phyloP scores from a whole-genome alignment of 371 early-diverging fungal species.

The Phascolomyces articulosus region DNA sequence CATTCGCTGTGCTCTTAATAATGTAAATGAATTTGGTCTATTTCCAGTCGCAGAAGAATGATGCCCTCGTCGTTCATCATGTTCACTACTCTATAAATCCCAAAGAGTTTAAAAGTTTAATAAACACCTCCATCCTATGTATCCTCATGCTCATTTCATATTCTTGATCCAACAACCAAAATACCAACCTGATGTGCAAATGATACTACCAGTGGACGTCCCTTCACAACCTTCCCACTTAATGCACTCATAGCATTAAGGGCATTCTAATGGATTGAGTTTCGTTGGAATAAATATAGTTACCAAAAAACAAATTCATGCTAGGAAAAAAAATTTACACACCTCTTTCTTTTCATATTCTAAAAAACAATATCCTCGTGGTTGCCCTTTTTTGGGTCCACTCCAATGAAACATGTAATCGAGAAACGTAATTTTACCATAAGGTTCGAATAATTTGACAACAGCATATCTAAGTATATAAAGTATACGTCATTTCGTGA shows the following conservation, averaged over 20 bases:
- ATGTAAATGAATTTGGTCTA: constrained; percentile 37
- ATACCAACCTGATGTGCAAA: constrained; percentile 58
- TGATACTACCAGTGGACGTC: constrained; percentile 56
- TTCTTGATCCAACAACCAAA: not conserved
- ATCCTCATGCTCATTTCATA: too few relatives aligned
- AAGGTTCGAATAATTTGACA: constrained; percentile 67
- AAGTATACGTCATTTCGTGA: too few relatives aligned
- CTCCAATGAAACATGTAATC: constrained; percentile 65
- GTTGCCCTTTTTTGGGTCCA: constrained; percentile 65
- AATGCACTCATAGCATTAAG: constrained; percentile 55
- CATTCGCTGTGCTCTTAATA: constrained; percentile 44
- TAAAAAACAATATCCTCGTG: constrained; percentile 70
- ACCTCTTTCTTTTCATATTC: constrained; percentile 61
- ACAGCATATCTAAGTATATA: constrained; percentile 53
- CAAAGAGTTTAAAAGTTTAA: too few relatives aligned
- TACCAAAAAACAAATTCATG: too few relatives aligned
- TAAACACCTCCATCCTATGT: too few relatives aligned
- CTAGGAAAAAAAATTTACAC: too few relatives aligned
- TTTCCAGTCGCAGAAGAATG: constrained; percentile 12
- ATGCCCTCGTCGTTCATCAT: constrained; percentile 27
- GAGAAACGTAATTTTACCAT: constrained; percentile 67
- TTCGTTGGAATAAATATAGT: not conserved
- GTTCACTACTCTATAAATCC: constrained; percentile 5
- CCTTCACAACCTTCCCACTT: constrained; percentile 55
- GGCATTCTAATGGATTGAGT: constrained; percentile 57